Evolutionary conservation across 1,284 basidiomycete species (phyloP).

Genomic region (Tausonia pullulans): DNA sequence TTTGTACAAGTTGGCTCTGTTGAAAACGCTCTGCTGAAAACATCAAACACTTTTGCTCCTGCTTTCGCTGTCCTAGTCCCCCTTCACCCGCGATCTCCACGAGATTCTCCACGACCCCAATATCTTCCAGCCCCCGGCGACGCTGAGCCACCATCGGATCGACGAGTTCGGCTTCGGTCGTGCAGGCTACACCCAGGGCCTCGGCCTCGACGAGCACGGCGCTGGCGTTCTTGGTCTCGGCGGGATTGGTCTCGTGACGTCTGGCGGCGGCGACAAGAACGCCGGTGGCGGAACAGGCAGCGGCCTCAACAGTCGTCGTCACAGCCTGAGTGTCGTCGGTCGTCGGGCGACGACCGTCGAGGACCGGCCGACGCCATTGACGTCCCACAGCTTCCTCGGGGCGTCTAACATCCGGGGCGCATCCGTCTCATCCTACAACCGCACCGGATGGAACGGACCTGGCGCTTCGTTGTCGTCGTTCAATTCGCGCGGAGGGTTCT

Average conservation of each 20-base stretch:
- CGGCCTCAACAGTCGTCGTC: conserved; percentile 28
- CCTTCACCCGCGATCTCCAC: conserved; percentile 64
- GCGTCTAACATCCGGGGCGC: no score
- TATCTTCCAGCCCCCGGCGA: not conserved
- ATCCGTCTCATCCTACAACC: no score
- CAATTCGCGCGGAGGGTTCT: conserved; percentile 35
- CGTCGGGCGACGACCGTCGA: conserved; percentile 38
- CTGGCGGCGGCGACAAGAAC: conserved; percentile 39
- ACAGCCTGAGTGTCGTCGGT: conserved; percentile 69
- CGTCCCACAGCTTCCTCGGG: no score
- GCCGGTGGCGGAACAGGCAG: conserved; percentile 68
- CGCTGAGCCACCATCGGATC: conserved; percentile 1
- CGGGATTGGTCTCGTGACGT: not conserved
- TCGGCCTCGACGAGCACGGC: conserved; percentile 39
- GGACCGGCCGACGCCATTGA: conserved; percentile 28
- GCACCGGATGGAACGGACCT: no score
- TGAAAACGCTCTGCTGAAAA: no score
- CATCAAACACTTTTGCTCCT: no score
- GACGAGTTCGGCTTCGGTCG: conserved; percentile 17
- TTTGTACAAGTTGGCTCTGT: no score
- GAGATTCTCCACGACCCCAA: conserved; percentile 43
- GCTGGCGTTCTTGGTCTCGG: conserved; percentile 52
- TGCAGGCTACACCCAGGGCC: not conserved
- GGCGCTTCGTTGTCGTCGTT: no score
- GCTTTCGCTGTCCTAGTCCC: conserved; percentile 24